A percentile compares a stretch with the other conserved stretches of the same genome.
phyloP scores from a whole-genome alignment of 345 rosid genomes.

The Bruguiera parviflora region DNA sequence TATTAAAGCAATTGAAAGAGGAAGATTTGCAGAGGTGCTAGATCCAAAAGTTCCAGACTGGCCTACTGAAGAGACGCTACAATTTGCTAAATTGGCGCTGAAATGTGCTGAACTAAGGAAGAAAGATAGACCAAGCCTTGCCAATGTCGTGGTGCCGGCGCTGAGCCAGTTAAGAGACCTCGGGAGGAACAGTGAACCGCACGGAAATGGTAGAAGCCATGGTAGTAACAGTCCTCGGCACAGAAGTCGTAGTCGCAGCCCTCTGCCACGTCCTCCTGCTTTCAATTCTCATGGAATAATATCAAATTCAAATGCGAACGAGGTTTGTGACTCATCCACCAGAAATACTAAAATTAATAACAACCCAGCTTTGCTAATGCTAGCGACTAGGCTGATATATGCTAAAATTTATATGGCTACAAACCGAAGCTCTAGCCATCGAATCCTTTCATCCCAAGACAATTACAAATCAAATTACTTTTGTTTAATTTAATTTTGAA shows the following conservation, averaged over 20 bases:
- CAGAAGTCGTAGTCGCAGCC: constrained; percentile 4
- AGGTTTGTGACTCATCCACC: constrained; percentile 22
- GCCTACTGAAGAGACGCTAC: constrained; percentile 68
- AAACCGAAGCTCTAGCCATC: too few relatives aligned
- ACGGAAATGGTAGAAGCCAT: too few relatives aligned
- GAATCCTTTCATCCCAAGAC: too few relatives aligned
- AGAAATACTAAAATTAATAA: not conserved
- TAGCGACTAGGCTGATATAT: too few relatives aligned
- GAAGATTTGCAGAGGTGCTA: constrained; percentile 59
- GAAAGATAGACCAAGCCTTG: constrained; percentile 81
- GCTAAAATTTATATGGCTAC: too few relatives aligned
- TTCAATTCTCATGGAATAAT: not conserved
- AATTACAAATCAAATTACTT: too few relatives aligned
- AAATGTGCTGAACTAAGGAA: constrained; percentile 73
- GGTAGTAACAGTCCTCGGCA: too few relatives aligned
- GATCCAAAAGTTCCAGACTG: constrained; percentile 61
- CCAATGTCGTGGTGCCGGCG: constrained; percentile 62
- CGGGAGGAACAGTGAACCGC: constrained; percentile 25
- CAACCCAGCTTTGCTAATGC: too few relatives aligned
- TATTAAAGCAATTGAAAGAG: constrained; percentile 53
- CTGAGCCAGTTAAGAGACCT: constrained; percentile 57
- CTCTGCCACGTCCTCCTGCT: constrained; percentile 9
- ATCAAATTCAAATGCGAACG: constrained; percentile 8
- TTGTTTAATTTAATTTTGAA: not conserved
- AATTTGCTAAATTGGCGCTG: constrained; percentile 57